Conservation (phyloP, 192 early-diverging fungal genomes). For the Umbelopsis vinacea region DNA sequence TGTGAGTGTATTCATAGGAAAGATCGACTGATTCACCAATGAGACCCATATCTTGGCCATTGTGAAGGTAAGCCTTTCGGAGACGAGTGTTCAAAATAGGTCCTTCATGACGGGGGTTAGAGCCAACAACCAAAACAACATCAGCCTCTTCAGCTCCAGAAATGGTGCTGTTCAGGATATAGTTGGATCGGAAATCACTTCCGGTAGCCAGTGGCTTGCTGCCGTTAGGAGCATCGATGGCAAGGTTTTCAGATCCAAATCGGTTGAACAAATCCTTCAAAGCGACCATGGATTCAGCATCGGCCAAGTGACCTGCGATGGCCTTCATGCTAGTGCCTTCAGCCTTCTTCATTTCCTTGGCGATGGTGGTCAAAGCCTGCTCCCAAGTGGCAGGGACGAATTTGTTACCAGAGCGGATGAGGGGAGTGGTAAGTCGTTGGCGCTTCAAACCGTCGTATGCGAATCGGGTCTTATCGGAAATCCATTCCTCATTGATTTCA, state of each 20-base stretch:
- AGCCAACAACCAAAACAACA: slow-evolving; percentile 86
- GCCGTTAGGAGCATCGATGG: slow-evolving; percentile 68
- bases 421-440: slow-evolving; percentile 91
- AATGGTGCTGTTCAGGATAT: slow-evolving; percentile 83
- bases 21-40: slow-evolving; percentile 79
- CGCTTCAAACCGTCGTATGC: slow-evolving; percentile 95
- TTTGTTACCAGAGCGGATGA: slow-evolving; percentile 81
- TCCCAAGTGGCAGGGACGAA: slow-evolving; percentile 88
- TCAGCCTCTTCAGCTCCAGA: slow-evolving; percentile 94
- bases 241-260: slow-evolving; percentile 83
- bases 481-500: slow-evolving; percentile 99
- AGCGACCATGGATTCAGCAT: slow-evolving; percentile 92
- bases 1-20: slow-evolving; percentile 90
- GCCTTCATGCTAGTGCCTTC: slow-evolving; percentile 73
- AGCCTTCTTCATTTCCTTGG: slow-evolving; percentile 62
- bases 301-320: slow-evolving; percentile 90
- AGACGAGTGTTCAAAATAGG: slow-evolving; percentile 95
- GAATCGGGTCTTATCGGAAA: slow-evolving; percentile 97
- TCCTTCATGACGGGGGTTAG: slow-evolving; percentile 97
- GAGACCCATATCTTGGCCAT: slow-evolving; percentile 77
- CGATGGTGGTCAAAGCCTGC: slow-evolving; percentile 79
- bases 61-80: slow-evolving; percentile 90
- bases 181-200: slow-evolving; percentile 89
- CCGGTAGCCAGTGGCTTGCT: slow-evolving; percentile 54
- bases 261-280: slow-evolving; percentile 95